Conservation (phyloP, 495 filamentous ascomycete species). For the Letharia lupina region DNA sequence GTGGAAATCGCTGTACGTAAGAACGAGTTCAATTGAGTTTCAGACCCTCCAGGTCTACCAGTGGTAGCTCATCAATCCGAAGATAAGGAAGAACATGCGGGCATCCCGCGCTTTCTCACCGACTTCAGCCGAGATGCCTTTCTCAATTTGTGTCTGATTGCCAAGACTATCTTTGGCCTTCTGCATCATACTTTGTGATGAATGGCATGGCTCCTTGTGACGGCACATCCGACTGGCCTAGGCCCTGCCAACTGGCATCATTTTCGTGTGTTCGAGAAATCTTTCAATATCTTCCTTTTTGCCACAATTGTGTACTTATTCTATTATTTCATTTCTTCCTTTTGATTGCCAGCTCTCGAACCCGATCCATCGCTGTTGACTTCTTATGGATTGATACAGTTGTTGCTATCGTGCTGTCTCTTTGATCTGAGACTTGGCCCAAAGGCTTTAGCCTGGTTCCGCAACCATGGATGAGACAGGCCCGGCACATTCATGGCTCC, state of each 20-base stretch:
- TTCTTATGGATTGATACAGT: not conserved
- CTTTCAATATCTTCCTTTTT: not conserved
- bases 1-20: not conserved
- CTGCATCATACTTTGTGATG: not conserved
- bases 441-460: not conserved
- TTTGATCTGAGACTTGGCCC: too few species aligned
- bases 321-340: not conserved
- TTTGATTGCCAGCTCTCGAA: not conserved
- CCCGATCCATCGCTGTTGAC: not conserved
- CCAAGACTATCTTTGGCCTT: not conserved
- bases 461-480: slow-evolving; percentile 21
- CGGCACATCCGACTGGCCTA: not conserved
- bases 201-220: not conserved
- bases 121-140: not conserved
- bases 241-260: not conserved
- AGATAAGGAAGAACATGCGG: not conserved
- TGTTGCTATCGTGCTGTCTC: not conserved
- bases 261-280: not conserved
- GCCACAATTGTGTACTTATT: not conserved
- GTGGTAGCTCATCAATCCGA: slow-evolving; percentile 5
- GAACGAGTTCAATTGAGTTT: not conserved
- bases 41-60: not conserved
- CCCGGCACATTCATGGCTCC: slow-evolving; percentile 22
- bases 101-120: slow-evolving; percentile 3
- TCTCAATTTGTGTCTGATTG: not conserved